Conservation (phyloP, 2,329 filamentous ascomycete species). For the Fusarium duplospermum region DNA sequence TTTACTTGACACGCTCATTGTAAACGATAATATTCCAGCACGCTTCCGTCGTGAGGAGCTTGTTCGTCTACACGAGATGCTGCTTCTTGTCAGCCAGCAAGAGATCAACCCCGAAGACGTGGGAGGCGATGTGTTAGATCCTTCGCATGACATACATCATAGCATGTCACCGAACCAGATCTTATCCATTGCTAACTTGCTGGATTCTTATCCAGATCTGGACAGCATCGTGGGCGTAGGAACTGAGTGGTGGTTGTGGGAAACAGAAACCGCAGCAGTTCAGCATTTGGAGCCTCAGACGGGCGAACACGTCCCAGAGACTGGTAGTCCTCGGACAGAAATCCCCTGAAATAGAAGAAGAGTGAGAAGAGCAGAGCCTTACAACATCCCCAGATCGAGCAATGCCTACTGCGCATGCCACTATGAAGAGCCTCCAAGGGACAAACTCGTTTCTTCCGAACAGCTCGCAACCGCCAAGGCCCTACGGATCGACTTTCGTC, state of each 20-base stretch:
- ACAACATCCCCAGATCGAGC: too few relatives aligned
- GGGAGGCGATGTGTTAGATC: neutral
- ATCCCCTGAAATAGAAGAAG: neutral
- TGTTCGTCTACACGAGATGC: conserved; percentile 2
- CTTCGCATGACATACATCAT: neutral
- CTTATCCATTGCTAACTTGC: neutral
- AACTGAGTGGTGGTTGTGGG: neutral
- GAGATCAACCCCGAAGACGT: neutral
- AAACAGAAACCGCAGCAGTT: neutral
- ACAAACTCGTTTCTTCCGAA: neutral
- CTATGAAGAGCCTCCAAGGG: neutral
- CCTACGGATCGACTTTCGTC: neutral
- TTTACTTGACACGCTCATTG: neutral
- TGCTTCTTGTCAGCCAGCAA: neutral
- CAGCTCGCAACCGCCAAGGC: neutral
- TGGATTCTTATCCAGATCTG: neutral
- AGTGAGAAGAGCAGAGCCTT: neutral
- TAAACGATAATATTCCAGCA: conserved; percentile 2
- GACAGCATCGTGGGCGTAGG: neutral
- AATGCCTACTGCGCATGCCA: neutral
- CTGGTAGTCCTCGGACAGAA: neutral
- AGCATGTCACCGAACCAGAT: neutral
- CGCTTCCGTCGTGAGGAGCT: conserved; percentile 5
- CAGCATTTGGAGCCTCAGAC: neutral
- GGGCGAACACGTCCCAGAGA: neutral